phyloP scores from a whole-genome alignment of 495 filamentous ascomycete species.

The Rhizodiscina lignyota region DNA sequence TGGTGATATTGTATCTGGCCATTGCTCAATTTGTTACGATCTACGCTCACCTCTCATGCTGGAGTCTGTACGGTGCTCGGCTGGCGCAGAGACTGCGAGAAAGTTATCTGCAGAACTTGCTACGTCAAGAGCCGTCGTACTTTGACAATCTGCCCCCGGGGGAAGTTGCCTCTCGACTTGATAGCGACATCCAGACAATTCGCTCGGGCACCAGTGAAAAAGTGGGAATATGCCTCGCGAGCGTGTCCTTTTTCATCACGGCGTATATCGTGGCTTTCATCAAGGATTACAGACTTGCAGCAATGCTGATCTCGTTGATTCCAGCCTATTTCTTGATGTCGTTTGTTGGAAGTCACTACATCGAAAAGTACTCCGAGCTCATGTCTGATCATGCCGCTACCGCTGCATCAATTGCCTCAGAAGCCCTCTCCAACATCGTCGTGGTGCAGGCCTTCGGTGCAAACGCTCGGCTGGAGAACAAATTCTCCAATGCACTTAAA shows the following conservation, averaged over 20 bases:
- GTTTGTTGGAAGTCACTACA: slow-evolving; percentile 39
- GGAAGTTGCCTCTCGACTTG: slow-evolving; percentile 46
- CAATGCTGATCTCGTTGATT: slow-evolving; percentile 39
- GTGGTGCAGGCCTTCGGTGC: slow-evolving; percentile 35
- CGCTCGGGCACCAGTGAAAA: slow-evolving; percentile 51
- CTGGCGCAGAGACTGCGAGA: slow-evolving; percentile 45
- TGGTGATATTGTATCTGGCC: slow-evolving; percentile 44
- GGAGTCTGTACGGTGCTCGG: slow-evolving; percentile 43
- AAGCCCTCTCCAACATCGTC: slow-evolving; percentile 27
- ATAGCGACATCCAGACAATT: slow-evolving; percentile 41
- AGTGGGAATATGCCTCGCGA: slow-evolving; percentile 41
- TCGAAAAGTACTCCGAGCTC: slow-evolving; percentile 38
- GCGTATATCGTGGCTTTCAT: slow-evolving; percentile 50
- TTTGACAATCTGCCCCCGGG: slow-evolving; percentile 40
- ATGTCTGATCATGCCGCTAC: slow-evolving; percentile 33
- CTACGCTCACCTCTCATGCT: slow-evolving; percentile 37
- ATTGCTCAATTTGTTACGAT: slow-evolving; percentile 45
- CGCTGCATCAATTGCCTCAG: slow-evolving; percentile 32
- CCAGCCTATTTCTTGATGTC: slow-evolving; percentile 52
- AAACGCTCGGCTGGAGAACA: slow-evolving; percentile 29
- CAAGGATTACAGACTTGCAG: slow-evolving; percentile 33
- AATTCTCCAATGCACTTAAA: slow-evolving; percentile 31
- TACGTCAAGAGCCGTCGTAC: slow-evolving; percentile 43
- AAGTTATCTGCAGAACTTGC: slow-evolving; percentile 35
- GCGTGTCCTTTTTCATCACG: slow-evolving; percentile 43